phyloP scores from a whole-genome alignment of 2,329 filamentous ascomycete genomes.

The Orbilia javanica region DNA sequence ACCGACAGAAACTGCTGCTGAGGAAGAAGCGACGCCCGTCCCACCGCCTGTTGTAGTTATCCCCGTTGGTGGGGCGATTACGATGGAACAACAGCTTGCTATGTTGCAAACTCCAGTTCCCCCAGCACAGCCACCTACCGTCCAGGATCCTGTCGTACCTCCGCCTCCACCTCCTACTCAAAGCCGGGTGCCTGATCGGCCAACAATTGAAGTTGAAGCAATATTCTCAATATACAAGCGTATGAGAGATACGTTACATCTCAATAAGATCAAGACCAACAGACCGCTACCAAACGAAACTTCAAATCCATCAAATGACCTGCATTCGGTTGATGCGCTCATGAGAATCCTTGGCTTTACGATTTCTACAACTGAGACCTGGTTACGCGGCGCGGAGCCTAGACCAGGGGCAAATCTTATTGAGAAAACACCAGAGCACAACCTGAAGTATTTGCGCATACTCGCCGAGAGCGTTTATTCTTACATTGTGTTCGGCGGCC shows the following conservation, averaged over 20 bases:
- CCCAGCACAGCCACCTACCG: background rate
- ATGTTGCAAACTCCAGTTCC: slow-evolving; percentile 20
- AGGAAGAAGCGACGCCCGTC: slow-evolving; percentile 65
- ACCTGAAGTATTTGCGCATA: slow-evolving; percentile 86
- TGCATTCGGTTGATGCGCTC: slow-evolving; percentile 70
- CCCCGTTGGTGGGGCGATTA: slow-evolving; percentile 55
- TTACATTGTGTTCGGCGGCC: slow-evolving; percentile 81
- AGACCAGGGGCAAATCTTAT: slow-evolving; percentile 80
- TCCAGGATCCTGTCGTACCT: slow-evolving; percentile 63
- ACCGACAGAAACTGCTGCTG: slow-evolving; percentile 61
- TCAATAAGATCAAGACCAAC: slow-evolving; percentile 64
- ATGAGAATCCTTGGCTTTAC: slow-evolving; percentile 81
- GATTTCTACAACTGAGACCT: slow-evolving; percentile 89
- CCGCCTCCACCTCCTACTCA: slow-evolving; percentile 63
- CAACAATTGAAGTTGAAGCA: slow-evolving; percentile 66
- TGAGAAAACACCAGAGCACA: slow-evolving; percentile 85
- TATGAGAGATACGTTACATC: slow-evolving; percentile 68
- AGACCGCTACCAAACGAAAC: slow-evolving; percentile 32
- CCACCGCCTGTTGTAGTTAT: slow-evolving; percentile 63
- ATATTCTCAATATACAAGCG: slow-evolving; percentile 74
- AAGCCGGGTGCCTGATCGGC: slow-evolving; percentile 57
- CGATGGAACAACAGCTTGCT: slow-evolving; percentile 51
- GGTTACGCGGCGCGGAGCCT: slow-evolving; percentile 85
- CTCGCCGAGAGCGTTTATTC: slow-evolving; percentile 88
- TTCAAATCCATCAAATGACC: slow-evolving; percentile 44